These are phyloP conservation scores for Rhizopogon vesiculosus DNA, from an alignment of 768 basidiomycete genomes.

Conservation along the genomic window DNA sequence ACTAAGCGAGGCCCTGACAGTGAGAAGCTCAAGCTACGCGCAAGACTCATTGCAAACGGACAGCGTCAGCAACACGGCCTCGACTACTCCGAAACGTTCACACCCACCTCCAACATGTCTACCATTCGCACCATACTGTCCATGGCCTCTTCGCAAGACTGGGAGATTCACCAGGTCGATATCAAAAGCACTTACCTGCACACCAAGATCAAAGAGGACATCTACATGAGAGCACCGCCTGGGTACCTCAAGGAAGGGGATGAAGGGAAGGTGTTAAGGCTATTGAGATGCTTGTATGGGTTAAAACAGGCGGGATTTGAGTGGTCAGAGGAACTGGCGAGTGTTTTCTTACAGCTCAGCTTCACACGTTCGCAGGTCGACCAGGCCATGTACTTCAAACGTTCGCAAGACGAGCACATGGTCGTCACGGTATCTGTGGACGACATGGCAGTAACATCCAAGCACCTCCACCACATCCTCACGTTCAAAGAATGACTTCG, in stretches of 20 bases:
- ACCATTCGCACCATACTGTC: constrained; percentile 12
- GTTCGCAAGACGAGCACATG: constrained; percentile 8
- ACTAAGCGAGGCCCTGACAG: neutral
- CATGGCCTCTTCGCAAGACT: constrained; percentile 5
- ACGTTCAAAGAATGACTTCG: neutral
- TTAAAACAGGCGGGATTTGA: too few species aligned
- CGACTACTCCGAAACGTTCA: constrained; percentile 19
- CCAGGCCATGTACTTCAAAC: too few species aligned
- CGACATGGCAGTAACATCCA: constrained; percentile 26
- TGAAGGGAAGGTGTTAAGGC: constrained; percentile 20
- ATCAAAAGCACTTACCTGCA: constrained; percentile 12
- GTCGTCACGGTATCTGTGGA: constrained; percentile 28
- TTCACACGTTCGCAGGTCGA: neutral
- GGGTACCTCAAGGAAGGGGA: constrained; percentile 13
- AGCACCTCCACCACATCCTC: constrained; percentile 1
- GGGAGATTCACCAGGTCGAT: constrained; percentile 9
- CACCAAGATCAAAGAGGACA: constrained; percentile 21
- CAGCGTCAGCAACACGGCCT: neutral
- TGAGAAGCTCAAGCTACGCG: neutral
- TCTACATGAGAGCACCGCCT: constrained; percentile 33
- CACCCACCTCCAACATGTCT: constrained; percentile 9
- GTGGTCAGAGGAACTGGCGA: constrained; percentile 22
- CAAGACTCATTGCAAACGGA: neutral
- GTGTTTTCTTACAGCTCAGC: neutral
- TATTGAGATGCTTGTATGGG: constrained; percentile 33